These are phyloP conservation scores for Xylariaceae sp. DNA, from an alignment of 2,329 filamentous ascomycete genomes.

Conservation along the genomic window DNA sequence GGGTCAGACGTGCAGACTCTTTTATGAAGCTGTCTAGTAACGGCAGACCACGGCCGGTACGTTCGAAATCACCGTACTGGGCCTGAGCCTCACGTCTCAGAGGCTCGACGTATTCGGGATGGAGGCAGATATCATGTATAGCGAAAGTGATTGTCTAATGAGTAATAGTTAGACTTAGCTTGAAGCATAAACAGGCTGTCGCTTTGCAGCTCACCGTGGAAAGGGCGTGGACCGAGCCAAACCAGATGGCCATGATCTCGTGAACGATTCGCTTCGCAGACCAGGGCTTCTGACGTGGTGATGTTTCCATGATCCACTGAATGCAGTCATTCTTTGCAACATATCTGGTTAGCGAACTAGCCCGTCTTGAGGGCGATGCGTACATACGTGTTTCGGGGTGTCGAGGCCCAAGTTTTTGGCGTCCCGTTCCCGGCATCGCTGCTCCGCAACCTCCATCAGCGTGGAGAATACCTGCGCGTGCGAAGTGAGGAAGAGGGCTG, in stretches of 20 bases:
- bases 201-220: slow-evolving; percentile 20
- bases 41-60: not conserved
- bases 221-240: slow-evolving; percentile 26
- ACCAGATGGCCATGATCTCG: slow-evolving; percentile 31
- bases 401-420: too few relatives aligned
- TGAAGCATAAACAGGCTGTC: too few relatives aligned
- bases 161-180: not conserved
- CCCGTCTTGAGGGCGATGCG: too few relatives aligned
- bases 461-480: too few relatives aligned
- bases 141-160: slow-evolving; percentile 15
- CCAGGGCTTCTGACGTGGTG: slow-evolving; percentile 22
- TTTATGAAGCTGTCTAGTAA: not conserved
- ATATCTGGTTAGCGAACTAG: too few relatives aligned
- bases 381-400: too few relatives aligned
- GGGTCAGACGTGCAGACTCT: not conserved
- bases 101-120: slow-evolving; percentile 14
- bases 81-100: not conserved
- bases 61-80: too few relatives aligned
- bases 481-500: too few relatives aligned
- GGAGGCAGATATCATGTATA: slow-evolving; percentile 14
- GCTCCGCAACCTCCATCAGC: too few relatives aligned
- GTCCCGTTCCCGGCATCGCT: too few relatives aligned
- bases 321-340: slow-evolving; percentile 25
- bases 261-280: slow-evolving; percentile 20
- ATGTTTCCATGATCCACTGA: slow-evolving; percentile 30